Evolutionary conservation across 176 grass and related monocot species (phyloP), one percentile per base, ranked within the genome.

Genomic region (Saccharum spontaneum): DNA sequence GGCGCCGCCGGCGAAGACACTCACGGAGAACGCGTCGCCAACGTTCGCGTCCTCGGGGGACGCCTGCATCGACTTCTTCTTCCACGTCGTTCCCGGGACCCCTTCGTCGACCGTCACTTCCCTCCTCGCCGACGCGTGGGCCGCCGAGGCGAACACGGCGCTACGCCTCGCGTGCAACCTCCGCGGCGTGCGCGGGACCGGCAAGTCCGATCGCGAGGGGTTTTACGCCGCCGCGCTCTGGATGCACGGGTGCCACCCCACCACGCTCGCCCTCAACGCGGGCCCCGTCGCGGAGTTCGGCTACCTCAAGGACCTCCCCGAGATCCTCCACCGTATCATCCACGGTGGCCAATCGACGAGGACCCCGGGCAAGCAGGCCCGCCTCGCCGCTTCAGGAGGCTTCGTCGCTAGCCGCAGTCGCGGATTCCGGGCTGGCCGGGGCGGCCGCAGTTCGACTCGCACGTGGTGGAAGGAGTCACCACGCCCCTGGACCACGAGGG

Each of bases 261-360:
- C 77, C 44, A 94, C 87, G 79, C 87, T 97, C 72, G 91, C 91
- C 40, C 91, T 97, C 46, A 97, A 94, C 76, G 87, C 83, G 17
- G 46, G 59, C 9, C 80, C 82, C 31, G 14, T 94, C 45, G 82
- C 85, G 28, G 39, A 82, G 10, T 86, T 90, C 43, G 94, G 94
- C 62, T 95, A 95, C 79, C 89, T 97, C 57, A 93, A 97, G 87
- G 91, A 97, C 84, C 66, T 97, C 23, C 85, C 90, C 13, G 85
- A 94, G 87, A 81, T 97, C 30, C 89, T 97, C 37, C 88, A 91
- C 86, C 94, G 89, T 8, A 87, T 97, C 60, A 61, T 93, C 76
- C 82, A 86, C 7, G 87, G 90, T 76, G 83, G 22, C 69, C 31
- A 79, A n/a, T 71, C 80, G 20, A 78, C 75, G 7, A 84, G 83